These are phyloP conservation scores for Nidula niveotomentosa DNA, from an alignment of 1,284 basidiomycete genomes.

Conservation along the genomic window DNA sequence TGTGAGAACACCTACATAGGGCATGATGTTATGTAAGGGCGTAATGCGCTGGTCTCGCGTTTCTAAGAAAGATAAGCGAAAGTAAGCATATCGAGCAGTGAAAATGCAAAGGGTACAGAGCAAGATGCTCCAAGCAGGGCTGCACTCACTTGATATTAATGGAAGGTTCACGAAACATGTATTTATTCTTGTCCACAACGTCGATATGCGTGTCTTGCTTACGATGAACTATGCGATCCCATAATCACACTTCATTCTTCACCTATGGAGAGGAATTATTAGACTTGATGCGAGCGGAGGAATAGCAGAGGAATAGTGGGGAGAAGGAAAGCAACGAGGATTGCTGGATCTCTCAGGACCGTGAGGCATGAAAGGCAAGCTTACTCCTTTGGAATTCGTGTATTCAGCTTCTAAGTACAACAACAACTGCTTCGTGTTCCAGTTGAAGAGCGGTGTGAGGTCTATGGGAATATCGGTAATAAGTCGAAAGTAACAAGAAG, in stretches of 20 bases:
- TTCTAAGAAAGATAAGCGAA: neutral
- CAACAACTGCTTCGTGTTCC: constrained; percentile 95
- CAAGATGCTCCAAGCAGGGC: neutral
- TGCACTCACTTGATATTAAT: constrained; percentile 73
- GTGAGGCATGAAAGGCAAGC: constrained; percentile 15
- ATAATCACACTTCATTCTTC: constrained; percentile 77
- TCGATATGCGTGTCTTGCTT: constrained; percentile 76
- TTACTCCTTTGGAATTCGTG: constrained; percentile 66
- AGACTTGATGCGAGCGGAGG: constrained; percentile 1
- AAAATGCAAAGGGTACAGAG: no score
- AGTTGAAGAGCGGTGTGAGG: constrained; percentile 80
- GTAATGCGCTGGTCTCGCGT: constrained; percentile 55
- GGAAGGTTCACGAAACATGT: constrained; percentile 78
- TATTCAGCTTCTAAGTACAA: constrained; percentile 84
- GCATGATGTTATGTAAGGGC: constrained; percentile 90
- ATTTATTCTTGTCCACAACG: constrained; percentile 76
- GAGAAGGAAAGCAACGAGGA: no score
- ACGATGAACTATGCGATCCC: constrained; percentile 87
- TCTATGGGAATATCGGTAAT: constrained; percentile 41
- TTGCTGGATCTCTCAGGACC: no score
- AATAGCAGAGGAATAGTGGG: neutral
- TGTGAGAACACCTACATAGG: constrained; percentile 78
- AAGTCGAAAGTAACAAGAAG: no score
- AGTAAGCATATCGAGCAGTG: neutral
- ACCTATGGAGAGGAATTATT: no score